Evolutionary conservation across 2,329 filamentous ascomycete species (phyloP).

Genomic region (Teratosphaeriaceae sp.): DNA sequence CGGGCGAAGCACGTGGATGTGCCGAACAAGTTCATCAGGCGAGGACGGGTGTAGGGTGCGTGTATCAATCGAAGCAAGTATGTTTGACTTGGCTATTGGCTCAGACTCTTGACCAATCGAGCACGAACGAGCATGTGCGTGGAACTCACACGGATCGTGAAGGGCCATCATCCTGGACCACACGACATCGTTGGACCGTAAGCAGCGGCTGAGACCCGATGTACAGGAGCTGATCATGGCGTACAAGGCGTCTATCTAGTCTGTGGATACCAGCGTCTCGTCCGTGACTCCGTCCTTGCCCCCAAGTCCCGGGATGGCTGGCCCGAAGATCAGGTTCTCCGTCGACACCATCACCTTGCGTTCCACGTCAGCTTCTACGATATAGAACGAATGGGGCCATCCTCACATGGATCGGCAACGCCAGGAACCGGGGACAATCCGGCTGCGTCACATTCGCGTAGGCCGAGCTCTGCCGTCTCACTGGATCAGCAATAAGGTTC

Average conservation of each 20-base stretch:
- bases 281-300: constrained; percentile 11
- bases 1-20: constrained; percentile 4
- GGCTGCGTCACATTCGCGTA: constrained; percentile 9
- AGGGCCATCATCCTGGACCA: too few species aligned
- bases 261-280: constrained; percentile 7
- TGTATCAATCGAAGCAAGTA: neutral
- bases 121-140: too few species aligned
- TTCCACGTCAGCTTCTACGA: too few species aligned
- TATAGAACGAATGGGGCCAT: too few species aligned
- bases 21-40: constrained; percentile 1
- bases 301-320: constrained; percentile 10
- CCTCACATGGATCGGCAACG: constrained; percentile 7
- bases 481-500: neutral
- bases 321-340: constrained; percentile 14
- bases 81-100: too few species aligned
- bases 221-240: too few species aligned
- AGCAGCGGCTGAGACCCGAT: too few species aligned
- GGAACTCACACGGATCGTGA: too few species aligned
- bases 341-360: constrained; percentile 27
- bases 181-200: too few species aligned
- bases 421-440: constrained; percentile 25
- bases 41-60: neutral
- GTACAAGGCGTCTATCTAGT: constrained; percentile 3
- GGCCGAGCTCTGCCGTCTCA: constrained; percentile 7
- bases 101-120: too few species aligned